Evolutionary conservation across 1,284 basidiomycete species (phyloP).

Genomic region (Moesziomyces sp.): DNA sequence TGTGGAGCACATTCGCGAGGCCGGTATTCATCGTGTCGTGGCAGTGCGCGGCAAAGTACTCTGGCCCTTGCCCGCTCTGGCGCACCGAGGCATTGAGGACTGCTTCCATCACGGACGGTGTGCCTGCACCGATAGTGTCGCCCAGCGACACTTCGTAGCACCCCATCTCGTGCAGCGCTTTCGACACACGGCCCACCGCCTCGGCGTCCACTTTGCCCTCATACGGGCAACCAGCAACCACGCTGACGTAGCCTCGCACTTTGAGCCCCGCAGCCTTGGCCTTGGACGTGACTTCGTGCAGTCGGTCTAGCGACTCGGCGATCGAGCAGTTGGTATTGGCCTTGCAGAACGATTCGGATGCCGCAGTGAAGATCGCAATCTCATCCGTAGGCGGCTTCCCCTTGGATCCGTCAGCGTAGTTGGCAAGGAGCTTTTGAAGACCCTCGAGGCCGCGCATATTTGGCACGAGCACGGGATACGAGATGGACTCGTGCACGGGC

Average conservation of each 20-base stretch:
- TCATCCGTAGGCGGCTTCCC: constrained; percentile 74
- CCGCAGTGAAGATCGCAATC: constrained; percentile 88
- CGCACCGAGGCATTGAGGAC: constrained; percentile 78
- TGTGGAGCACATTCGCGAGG: constrained; percentile 70
- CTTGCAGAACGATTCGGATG: constrained; percentile 82
- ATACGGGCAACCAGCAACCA: constrained; percentile 83
- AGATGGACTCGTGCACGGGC: constrained; percentile 72
- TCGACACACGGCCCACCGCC: constrained; percentile 78
- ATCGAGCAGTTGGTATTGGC: constrained; percentile 87
- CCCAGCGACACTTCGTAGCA: constrained; percentile 93
- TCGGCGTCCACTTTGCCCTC: constrained; percentile 79
- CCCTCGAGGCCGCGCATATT: constrained; percentile 76
- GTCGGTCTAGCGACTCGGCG: constrained; percentile 77
- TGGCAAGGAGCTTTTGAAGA: constrained; percentile 33
- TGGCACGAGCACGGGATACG: constrained; percentile 86
- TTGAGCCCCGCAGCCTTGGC: constrained; percentile 76
- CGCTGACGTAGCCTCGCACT: constrained; percentile 85
- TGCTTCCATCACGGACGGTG: constrained; percentile 75
- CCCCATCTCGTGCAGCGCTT: constrained; percentile 83
- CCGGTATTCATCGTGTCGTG: constrained; percentile 92
- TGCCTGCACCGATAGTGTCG: constrained; percentile 90
- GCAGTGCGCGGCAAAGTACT: constrained; percentile 72
- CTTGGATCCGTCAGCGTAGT: not conserved
- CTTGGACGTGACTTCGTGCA: constrained; percentile 75
- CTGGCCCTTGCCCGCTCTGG: constrained; percentile 38